Evolutionary conservation across 2,329 filamentous ascomycete species (phyloP).

Genomic region (Hypoxylon sp.): DNA sequence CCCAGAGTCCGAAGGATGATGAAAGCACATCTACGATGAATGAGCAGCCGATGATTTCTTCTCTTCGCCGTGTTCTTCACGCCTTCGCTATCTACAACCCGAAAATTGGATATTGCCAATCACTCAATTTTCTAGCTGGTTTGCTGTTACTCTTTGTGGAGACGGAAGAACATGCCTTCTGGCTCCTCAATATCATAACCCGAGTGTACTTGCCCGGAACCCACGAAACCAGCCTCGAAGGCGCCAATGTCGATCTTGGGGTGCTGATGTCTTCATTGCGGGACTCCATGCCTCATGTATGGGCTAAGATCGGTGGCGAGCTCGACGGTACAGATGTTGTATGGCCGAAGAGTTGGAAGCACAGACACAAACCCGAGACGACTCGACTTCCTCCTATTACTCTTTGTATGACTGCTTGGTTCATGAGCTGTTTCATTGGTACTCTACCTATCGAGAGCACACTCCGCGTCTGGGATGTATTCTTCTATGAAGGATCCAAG

Average conservation of each 20-base stretch:
- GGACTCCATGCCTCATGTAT: constrained; percentile 83
- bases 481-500: constrained; percentile 95
- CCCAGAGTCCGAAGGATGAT: constrained; percentile 48
- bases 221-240: constrained; percentile 88
- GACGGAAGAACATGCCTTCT: constrained; percentile 90
- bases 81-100: constrained; percentile 93
- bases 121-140: constrained; percentile 92
- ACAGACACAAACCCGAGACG: constrained; percentile 52
- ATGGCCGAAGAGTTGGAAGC: constrained; percentile 51
- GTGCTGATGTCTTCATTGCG: constrained; percentile 89
- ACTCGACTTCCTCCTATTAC: constrained; percentile 84
- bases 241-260: constrained; percentile 91
- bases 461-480: constrained; percentile 91
- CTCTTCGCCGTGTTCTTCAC: constrained; percentile 84
- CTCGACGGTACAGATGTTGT: constrained; percentile 60
- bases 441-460: constrained; percentile 92
- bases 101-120: constrained; percentile 93
- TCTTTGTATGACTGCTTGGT: constrained; percentile 93
- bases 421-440: constrained; percentile 96
- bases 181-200: constrained; percentile 92
- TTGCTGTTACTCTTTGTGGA: constrained; percentile 87
- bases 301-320: constrained; percentile 86
- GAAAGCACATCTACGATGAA: constrained; percentile 44
- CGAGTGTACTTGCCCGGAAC: constrained; percentile 88
- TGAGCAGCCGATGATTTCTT: constrained; percentile 81